phyloP scores from a whole-genome alignment of 2,329 filamentous ascomycete species.

The Penicillium paneum region DNA sequence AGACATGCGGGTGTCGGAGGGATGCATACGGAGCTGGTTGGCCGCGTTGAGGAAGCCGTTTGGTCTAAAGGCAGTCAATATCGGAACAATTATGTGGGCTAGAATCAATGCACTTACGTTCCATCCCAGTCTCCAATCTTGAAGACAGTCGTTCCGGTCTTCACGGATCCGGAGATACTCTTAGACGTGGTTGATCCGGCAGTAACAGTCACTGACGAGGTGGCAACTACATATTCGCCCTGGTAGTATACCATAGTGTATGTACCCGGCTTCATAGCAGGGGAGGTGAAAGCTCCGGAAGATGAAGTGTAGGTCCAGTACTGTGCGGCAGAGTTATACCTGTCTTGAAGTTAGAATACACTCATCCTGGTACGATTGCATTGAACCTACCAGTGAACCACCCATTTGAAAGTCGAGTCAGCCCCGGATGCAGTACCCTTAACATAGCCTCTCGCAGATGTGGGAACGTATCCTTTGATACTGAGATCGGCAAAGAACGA shows the following conservation, averaged over 20 bases:
- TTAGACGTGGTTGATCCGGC: slow-evolving; percentile 50
- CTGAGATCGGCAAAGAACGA: slow-evolving; percentile 59
- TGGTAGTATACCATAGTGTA: slow-evolving; percentile 68
- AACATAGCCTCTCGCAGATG: slow-evolving; percentile 57
- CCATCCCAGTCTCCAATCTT: slow-evolving; percentile 66
- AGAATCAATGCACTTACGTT: slow-evolving; percentile 32
- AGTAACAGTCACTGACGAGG: slow-evolving; percentile 49
- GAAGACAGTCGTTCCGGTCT: slow-evolving; percentile 55
- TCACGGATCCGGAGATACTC: slow-evolving; percentile 51
- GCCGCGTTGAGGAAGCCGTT: slow-evolving; percentile 65
- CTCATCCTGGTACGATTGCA: not conserved
- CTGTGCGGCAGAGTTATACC: slow-evolving; percentile 58
- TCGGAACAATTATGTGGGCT: slow-evolving; percentile 5
- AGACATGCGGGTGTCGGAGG: slow-evolving; percentile 62
- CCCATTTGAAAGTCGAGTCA: slow-evolving; percentile 50
- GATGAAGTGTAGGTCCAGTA: slow-evolving; percentile 62
- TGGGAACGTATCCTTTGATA: slow-evolving; percentile 57
- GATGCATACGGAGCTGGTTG: slow-evolving; percentile 67
- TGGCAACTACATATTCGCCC: slow-evolving; percentile 55
- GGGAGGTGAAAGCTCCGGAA: slow-evolving; percentile 59
- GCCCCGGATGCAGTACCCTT: slow-evolving; percentile 60
- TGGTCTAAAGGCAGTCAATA: slow-evolving; percentile 35
- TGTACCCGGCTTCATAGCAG: slow-evolving; percentile 64
- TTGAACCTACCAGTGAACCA: slow-evolving; percentile 57
- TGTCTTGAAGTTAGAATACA: not conserved